phyloP scores from a whole-genome alignment of 805 yeast species.

The Saccharomyces mikatae region DNA sequence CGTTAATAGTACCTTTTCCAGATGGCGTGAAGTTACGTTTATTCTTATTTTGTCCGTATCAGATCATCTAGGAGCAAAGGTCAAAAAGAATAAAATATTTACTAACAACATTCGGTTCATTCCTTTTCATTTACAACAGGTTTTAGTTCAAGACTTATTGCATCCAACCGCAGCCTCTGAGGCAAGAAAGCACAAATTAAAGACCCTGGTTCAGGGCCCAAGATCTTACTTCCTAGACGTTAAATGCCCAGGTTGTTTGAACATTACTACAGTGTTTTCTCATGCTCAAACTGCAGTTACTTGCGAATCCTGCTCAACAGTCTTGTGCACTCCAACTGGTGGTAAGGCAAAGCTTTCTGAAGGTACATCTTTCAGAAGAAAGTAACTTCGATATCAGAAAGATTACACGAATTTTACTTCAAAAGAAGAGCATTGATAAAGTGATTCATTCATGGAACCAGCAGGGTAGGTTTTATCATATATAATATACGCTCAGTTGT shows the following conservation, averaged over 20 bases:
- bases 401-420: not conserved
- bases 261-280: slow-evolving; percentile 98
- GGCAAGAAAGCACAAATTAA: slow-evolving; percentile 93
- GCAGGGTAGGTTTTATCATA: not conserved
- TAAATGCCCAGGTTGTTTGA: slow-evolving; percentile 98
- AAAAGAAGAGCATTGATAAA: not conserved
- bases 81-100: slow-evolving; percentile 1
- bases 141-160: slow-evolving; percentile 97
- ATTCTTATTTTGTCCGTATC: not conserved
- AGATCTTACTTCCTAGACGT: slow-evolving; percentile 99
- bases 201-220: slow-evolving; percentile 95
- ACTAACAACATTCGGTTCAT: slow-evolving; percentile 17
- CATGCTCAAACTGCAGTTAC: slow-evolving; percentile 99
- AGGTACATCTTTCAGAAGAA: slow-evolving; percentile 99
- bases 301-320: slow-evolving; percentile 97
- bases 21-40: not conserved
- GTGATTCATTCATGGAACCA: not conserved
- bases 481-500: not conserved
- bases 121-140: slow-evolving; percentile 37
- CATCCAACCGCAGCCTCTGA: slow-evolving; percentile 97
- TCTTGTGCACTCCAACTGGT: slow-evolving; percentile 98
- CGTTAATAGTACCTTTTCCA: not conserved
- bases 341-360: slow-evolving; percentile 99
- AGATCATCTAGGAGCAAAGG: not conserved
- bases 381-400: slow-evolving; percentile 42